Conservation (phyloP, 2,329 filamentous ascomycete genomes). For the Fusarium drepaniforme region DNA sequence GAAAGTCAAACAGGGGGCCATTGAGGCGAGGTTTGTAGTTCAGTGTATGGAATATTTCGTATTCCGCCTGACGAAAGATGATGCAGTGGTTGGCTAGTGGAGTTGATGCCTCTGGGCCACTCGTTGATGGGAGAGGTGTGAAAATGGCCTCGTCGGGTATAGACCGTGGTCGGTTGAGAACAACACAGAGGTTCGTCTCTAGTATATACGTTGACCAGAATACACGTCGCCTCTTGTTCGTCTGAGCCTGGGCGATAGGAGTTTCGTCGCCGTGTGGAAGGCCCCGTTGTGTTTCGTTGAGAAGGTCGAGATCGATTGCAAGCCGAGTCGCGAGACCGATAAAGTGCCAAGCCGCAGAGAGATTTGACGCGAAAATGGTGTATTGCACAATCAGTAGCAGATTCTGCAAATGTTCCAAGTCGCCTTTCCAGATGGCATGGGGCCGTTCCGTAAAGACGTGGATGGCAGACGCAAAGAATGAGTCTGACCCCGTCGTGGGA, state of each 20-base stretch:
- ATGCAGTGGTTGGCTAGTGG: slow-evolving; percentile 37
- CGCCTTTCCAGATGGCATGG: slow-evolving; percentile 16
- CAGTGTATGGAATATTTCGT: slow-evolving; percentile 39
- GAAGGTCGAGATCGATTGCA: slow-evolving; percentile 22
- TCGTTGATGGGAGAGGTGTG: slow-evolving; percentile 10
- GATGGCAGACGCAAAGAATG: slow-evolving; percentile 19
- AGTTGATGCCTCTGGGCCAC: slow-evolving; percentile 7
- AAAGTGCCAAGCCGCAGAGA: slow-evolving; percentile 34
- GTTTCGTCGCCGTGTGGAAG: not conserved
- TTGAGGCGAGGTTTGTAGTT: slow-evolving; percentile 25
- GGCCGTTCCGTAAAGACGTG: slow-evolving; percentile 10
- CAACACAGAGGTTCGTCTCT: slow-evolving; percentile 30
- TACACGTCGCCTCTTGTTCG: slow-evolving; percentile 7
- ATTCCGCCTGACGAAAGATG: slow-evolving; percentile 37
- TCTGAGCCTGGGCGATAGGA: not conserved
- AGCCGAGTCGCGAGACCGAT: slow-evolving; percentile 31
- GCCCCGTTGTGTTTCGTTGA: not conserved
- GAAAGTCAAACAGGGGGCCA: slow-evolving; percentile 23
- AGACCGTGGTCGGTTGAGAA: slow-evolving; percentile 24
- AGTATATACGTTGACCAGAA: slow-evolving; percentile 35
- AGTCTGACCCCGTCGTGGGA: slow-evolving; percentile 25
- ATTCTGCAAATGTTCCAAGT: slow-evolving; percentile 23
- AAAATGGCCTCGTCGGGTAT: slow-evolving; percentile 35
- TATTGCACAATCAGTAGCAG: slow-evolving; percentile 31
- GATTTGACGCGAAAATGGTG: slow-evolving; percentile 25